Evolutionary conservation across 2,329 filamentous ascomycete genomes (phyloP).

Genomic region (Exophiala viscosa): DNA sequence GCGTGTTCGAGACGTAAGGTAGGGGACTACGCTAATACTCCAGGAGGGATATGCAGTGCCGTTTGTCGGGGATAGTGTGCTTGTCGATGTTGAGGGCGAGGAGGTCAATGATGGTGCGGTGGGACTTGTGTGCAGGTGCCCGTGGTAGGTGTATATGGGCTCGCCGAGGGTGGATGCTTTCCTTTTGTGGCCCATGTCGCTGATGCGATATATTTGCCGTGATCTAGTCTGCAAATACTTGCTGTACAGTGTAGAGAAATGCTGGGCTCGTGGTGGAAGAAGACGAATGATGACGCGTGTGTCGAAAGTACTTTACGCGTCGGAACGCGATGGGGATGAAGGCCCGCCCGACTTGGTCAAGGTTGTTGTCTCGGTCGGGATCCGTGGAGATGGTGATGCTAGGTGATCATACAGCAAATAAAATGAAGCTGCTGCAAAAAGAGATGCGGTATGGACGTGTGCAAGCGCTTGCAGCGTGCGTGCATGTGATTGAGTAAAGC

Average conservation of each 20-base stretch:
- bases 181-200: conserved; percentile 27
- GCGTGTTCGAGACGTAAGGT: conserved; percentile 55
- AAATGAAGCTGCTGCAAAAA: no score
- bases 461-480: no score
- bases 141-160: not conserved
- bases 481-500: no score
- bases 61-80: conserved; percentile 3
- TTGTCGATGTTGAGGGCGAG: conserved; percentile 12
- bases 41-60: conserved; percentile 3
- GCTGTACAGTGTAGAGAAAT: not conserved
- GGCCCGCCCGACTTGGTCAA: no score
- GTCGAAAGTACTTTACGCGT: conserved; percentile 23
- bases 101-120: conserved; percentile 7
- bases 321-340: not conserved
- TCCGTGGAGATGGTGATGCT: no score
- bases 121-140: conserved; percentile 1
- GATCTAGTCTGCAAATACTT: not conserved
- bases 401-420: no score
- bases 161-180: conserved; percentile 23
- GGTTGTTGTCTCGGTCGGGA: no score
- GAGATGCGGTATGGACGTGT: no score
- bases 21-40: conserved; percentile 11
- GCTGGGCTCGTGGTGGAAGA: not conserved
- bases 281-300: conserved; percentile 9
- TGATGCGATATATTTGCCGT: not conserved